Evolutionary conservation across 2,329 filamentous ascomycete species (phyloP).

Genomic region (Lanzia echinophila): DNA sequence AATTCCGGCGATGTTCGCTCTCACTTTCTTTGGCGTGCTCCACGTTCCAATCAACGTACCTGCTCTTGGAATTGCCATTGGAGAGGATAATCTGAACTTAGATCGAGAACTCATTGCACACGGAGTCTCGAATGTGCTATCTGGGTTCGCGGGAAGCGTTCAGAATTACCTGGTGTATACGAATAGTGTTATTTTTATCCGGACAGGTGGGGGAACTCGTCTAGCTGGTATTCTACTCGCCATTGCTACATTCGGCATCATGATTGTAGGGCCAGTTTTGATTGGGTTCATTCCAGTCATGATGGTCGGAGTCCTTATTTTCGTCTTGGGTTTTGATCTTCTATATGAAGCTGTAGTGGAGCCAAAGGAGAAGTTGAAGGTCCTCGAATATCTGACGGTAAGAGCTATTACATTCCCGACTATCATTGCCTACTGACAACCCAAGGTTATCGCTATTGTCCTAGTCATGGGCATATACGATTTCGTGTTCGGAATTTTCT

Average conservation of each 20-base stretch:
- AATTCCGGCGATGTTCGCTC: conserved; percentile 87
- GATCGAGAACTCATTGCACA: conserved; percentile 89
- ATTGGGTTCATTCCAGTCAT: conserved; percentile 95
- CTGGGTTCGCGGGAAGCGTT: conserved; percentile 80
- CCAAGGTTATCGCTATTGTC: conserved; percentile 73
- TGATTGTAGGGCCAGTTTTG: conserved; percentile 77
- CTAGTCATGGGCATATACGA: conserved; percentile 95
- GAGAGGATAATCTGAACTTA: conserved; percentile 86
- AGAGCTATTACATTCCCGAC: conserved; percentile 21
- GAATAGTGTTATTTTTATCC: conserved; percentile 95
- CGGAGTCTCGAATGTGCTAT: conserved; percentile 86
- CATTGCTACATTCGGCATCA: conserved; percentile 68
- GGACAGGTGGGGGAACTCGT: conserved; percentile 81
- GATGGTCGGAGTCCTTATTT: conserved; percentile 94
- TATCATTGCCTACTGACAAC: conserved; percentile 20
- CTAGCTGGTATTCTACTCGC: conserved; percentile 83
- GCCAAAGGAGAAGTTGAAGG: conserved; percentile 80
- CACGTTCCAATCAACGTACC: conserved; percentile 98
- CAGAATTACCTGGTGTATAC: conserved; percentile 97
- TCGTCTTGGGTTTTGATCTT: conserved; percentile 87
- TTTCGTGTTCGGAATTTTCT: conserved; percentile 88
- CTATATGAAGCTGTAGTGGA: conserved; percentile 82
- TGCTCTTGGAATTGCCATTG: conserved; percentile 80
- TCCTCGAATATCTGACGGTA: conserved; percentile 82
- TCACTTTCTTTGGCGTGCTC: conserved; percentile 95